Base-by-base conservation (phyloP, 2,329 filamentous ascomycete genomes). In the Boeremia exigua region DNA sequence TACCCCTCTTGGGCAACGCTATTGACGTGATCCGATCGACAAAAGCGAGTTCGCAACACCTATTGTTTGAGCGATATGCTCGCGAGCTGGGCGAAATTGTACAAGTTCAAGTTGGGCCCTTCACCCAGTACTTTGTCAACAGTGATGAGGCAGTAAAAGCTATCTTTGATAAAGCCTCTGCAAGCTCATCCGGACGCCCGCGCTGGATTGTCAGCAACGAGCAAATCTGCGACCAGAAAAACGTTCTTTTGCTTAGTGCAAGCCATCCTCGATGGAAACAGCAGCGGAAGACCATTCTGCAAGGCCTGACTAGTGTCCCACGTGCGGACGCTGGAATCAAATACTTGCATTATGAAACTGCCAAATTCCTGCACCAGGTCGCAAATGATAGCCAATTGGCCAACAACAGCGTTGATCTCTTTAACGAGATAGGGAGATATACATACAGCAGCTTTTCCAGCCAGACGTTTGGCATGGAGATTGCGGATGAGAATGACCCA, bases 91-190 rank as follows among this genome's bases (percentile, higher is more conserved):
- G 55, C 12, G 55, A 54, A 14, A 51, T 58, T 9, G 45, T 54
- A 9, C 55, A 46, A 5, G 40, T 58, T 10, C 11, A 58, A 49
- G 55, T 33, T 19, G 55, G 50, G 1, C 49, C 49, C 4, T 48
- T 58, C 42, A 54, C 46, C 4, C 40, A 58, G 30, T 54, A 54
- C 6, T 61, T 77, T 19, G 60, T 80, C 53, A 79, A 78, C 61
- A 75, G 58, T 38, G 75, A 77, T 1, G 63, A 72, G 30, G 77
- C 77, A 0, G 66, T 79, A 12, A 70, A 69, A 17, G 77, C 79
- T 14, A 76, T 80, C 23, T 58, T 80, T 19, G 75, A 79, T 39
- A 78, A 74, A 48, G 61, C 65, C 30, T 70, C 72, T 6, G 48
- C 63, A 2, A 48, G 53, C n/a, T 73, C 74, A 1, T 75, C 73